Evolutionary conservation across 192 early-diverging fungal genomes (phyloP).

Genomic region (Backusella liffmaniae): DNA sequence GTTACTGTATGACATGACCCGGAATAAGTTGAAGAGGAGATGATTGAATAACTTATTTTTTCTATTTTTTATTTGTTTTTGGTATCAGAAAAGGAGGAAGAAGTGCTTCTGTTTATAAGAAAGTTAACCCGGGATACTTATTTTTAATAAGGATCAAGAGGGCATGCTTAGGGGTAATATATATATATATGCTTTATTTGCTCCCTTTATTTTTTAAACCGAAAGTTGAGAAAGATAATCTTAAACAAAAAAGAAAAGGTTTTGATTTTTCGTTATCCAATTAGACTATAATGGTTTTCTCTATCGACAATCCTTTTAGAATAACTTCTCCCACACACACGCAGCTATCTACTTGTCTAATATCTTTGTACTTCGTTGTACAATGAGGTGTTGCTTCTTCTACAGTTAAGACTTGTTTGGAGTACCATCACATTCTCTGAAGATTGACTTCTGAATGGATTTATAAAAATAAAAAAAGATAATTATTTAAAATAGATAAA

Average conservation of each 20-base stretch:
- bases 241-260: background rate
- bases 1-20: constrained; percentile 1
- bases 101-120: background rate
- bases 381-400: background rate
- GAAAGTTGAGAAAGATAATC: background rate
- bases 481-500: background rate
- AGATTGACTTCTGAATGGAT: background rate
- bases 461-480: background rate
- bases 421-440: background rate
- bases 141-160: background rate
- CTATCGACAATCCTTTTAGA: background rate
- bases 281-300: background rate
- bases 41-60: background rate
- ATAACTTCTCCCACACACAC: background rate
- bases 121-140: background rate
- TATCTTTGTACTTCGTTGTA: constrained; percentile 7
- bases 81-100: background rate
- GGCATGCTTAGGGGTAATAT: background rate
- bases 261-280: background rate
- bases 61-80: background rate
- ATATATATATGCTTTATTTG: too few relatives aligned
- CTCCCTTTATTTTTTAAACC: background rate
- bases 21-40: constrained; percentile 2
- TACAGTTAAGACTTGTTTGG: background rate
- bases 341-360: background rate